Evolutionary conservation across 345 rosid genomes (phyloP).

Genomic region (Gossypium herbaceum): DNA sequence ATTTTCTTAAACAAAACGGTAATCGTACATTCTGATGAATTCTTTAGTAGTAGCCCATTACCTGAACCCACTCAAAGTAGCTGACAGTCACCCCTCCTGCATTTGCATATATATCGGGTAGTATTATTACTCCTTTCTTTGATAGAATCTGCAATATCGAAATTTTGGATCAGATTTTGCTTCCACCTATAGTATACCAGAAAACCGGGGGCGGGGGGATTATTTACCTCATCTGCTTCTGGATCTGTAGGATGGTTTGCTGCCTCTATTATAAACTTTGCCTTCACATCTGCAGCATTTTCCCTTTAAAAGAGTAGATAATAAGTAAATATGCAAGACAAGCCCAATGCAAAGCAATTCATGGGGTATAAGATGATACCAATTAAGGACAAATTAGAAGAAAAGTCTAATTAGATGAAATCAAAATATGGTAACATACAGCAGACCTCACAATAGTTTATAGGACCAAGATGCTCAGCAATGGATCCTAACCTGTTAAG

Average conservation of each 20-base stretch:
- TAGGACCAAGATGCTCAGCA: not conserved
- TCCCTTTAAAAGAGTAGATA: slow-evolving; percentile 41
- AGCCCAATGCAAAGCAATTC: not conserved
- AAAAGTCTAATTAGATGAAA: not conserved
- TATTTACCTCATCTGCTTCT: slow-evolving; percentile 88
- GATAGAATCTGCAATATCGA: slow-evolving; percentile 63
- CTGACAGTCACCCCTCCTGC: slow-evolving; percentile 98
- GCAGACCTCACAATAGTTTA: not conserved
- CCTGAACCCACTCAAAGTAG: slow-evolving; percentile 99
- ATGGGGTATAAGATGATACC: not conserved
- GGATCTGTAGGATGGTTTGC: slow-evolving; percentile 99
- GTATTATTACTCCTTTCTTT: slow-evolving; percentile 84
- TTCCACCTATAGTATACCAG: not conserved
- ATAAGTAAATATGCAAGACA: not conserved
- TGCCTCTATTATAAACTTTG: slow-evolving; percentile 92
- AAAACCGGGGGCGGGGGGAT: not conserved
- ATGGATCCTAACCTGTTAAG: slow-evolving; percentile 60
- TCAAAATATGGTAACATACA: not conserved
- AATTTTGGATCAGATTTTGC: slow-evolving; percentile 3
- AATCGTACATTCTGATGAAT: not conserved
- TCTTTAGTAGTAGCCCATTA: slow-evolving; percentile 17
- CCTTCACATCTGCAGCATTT: slow-evolving; percentile 86
- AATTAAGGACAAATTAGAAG: not conserved
- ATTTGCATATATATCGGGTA: slow-evolving; percentile 96
- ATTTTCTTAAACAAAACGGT: not conserved